phyloP scores from a whole-genome alignment of 805 yeast species.

The Candida maesae region DNA sequence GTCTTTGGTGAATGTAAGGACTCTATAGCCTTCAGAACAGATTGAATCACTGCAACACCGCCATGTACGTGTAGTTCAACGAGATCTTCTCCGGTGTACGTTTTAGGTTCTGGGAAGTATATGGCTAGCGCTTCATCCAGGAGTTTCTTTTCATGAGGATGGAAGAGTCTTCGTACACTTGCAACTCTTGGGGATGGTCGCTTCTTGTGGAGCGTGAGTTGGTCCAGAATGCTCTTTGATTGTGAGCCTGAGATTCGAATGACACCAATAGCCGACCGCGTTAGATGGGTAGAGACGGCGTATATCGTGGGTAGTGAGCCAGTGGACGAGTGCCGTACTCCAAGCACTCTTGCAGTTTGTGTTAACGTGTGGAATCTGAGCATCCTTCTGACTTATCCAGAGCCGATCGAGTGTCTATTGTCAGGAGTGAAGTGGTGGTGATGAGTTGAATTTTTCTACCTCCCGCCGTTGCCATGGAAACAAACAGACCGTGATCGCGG shows the following conservation, averaged over 20 bases:
- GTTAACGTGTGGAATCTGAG: too few species aligned
- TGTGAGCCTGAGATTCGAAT: slow-evolving; percentile 78
- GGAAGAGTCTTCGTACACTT: slow-evolving; percentile 52
- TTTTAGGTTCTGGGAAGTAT: slow-evolving; percentile 65
- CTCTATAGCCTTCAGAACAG: slow-evolving; percentile 62
- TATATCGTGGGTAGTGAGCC: slow-evolving; percentile 54
- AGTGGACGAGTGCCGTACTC: slow-evolving; percentile 2
- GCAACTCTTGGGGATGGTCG: slow-evolving; percentile 52
- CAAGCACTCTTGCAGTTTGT: too few species aligned
- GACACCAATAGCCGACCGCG: slow-evolving; percentile 83
- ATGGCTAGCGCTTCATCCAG: slow-evolving; percentile 77
- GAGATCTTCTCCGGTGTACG: slow-evolving; percentile 91
- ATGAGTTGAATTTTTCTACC: too few species aligned
- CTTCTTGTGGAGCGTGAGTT: slow-evolving; percentile 38
- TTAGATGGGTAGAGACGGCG: slow-evolving; percentile 83
- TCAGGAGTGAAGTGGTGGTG: too few species aligned
- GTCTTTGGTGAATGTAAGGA: slow-evolving; percentile 42
- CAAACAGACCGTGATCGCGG: too few species aligned
- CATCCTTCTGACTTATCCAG: too few species aligned
- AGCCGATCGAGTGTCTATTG: too few species aligned
- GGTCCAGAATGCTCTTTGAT: slow-evolving; percentile 35
- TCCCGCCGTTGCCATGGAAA: too few species aligned
- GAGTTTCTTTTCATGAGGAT: slow-evolving; percentile 35
- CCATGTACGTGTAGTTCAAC: slow-evolving; percentile 93
- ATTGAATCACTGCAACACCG: slow-evolving; percentile 76